These are phyloP conservation scores for Periglandula ipomoeae DNA, from an alignment of 2,329 filamentous ascomycete genomes.

Conservation along the genomic window DNA sequence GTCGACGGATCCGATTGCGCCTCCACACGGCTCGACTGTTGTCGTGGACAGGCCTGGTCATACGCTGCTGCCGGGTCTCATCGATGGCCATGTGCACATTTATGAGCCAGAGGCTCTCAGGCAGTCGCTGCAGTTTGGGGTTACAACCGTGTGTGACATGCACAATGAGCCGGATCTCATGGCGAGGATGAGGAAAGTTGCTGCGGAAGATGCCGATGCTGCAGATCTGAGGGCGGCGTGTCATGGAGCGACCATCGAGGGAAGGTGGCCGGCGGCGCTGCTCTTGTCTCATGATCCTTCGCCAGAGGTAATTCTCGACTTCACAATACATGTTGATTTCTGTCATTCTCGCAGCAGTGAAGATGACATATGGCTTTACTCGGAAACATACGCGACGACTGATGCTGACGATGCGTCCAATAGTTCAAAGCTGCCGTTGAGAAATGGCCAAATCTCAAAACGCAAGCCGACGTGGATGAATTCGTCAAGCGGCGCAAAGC, in stretches of 20 bases:
- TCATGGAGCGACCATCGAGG: slow-evolving; percentile 38
- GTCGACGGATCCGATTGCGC: slow-evolving; percentile 3
- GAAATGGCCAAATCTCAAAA: slow-evolving; percentile 33
- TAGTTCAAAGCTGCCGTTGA: slow-evolving; percentile 4
- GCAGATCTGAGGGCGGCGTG: slow-evolving; percentile 40
- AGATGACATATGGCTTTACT: background rate
- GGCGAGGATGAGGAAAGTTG: slow-evolving; percentile 19
- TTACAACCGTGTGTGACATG: slow-evolving; percentile 44
- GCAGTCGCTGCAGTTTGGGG: slow-evolving; percentile 37
- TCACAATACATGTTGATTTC: too few species aligned
- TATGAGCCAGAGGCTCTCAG: slow-evolving; percentile 28
- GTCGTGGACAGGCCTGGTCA: slow-evolving; percentile 33
- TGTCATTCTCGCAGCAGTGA: too few species aligned
- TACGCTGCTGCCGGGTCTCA: slow-evolving; percentile 39
- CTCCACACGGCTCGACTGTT: slow-evolving; percentile 10
- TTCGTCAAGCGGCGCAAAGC: slow-evolving; percentile 30
- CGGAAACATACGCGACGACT: too few species aligned
- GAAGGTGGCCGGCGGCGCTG: slow-evolving; percentile 35
- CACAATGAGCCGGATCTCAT: slow-evolving; percentile 28
- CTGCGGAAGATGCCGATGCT: slow-evolving; percentile 16
- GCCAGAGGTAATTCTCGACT: slow-evolving; percentile 7
- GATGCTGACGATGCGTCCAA: background rate
- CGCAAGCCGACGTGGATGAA: slow-evolving; percentile 27
- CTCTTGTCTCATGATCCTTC: slow-evolving; percentile 5
- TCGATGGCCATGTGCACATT: slow-evolving; percentile 40